A percentile compares a stretch with the other conserved stretches of the same genome.
phyloP scores from a whole-genome alignment of 2,329 filamentous ascomycete species.

The Colletotrichum sp. region DNA sequence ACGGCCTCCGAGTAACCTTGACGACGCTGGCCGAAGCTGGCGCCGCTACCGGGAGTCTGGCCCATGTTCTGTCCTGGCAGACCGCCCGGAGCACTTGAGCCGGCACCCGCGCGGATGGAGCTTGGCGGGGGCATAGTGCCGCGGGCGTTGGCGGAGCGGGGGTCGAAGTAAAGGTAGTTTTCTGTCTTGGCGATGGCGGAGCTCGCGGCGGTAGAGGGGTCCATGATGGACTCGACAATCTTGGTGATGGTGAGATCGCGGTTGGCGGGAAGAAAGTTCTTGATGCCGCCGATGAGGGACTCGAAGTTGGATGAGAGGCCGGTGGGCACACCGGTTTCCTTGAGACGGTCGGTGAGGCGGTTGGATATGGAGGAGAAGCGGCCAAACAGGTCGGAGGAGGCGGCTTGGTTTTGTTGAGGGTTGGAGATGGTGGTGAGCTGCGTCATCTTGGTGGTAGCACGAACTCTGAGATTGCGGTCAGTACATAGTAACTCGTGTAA shows the following conservation, averaged over 20 bases:
- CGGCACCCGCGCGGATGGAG: constrained; percentile 53
- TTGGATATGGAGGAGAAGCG: constrained; percentile 93
- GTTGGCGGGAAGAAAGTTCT: constrained; percentile 96
- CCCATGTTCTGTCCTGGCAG: constrained; percentile 49
- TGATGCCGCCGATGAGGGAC: constrained; percentile 92
- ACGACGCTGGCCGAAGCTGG: constrained; percentile 87
- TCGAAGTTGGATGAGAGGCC: constrained; percentile 82
- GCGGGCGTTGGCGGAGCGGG: constrained; percentile 88
- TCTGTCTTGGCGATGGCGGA: constrained; percentile 96
- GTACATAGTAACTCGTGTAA: background rate
- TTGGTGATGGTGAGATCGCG: constrained; percentile 96
- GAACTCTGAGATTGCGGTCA: constrained; percentile 61
- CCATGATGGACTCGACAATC: constrained; percentile 98
- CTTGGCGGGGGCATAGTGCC: constrained; percentile 88
- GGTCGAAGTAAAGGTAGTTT: constrained; percentile 96
- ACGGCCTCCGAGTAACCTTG: constrained; percentile 91
- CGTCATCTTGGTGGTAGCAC: constrained; percentile 96
- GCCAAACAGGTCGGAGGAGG: constrained; percentile 83
- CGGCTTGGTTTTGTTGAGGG: constrained; percentile 66
- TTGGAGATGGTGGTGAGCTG: constrained; percentile 93
- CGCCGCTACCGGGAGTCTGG: constrained; percentile 67
- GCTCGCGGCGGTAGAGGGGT: constrained; percentile 86
- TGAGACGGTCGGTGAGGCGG: constrained; percentile 90
- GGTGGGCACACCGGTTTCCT: constrained; percentile 81
- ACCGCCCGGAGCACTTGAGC: constrained; percentile 47